Base-by-base conservation (phyloP, 805 yeast species). In the Candida dajiaensis region DNA sequence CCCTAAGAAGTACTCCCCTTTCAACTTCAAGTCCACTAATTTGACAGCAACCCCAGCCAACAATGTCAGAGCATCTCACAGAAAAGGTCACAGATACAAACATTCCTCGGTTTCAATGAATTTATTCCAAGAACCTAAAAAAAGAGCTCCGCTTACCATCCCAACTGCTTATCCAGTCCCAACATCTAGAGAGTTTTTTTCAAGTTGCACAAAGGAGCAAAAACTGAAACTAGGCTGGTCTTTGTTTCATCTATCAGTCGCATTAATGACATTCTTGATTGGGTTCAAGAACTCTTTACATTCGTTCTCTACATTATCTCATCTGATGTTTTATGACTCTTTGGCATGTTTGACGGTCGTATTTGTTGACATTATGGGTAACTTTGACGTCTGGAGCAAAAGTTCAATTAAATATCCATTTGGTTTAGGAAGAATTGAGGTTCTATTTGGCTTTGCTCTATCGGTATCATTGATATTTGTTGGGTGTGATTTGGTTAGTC, bases 91-190 rank as follows among this genome's bases (percentile, higher is more conserved):
- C 65, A 77, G 92, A 55, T 92, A 92, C 63, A 92, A 92, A 63
- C 98, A 92, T 65, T 89, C 97, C 3, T 89, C 97, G 9, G 96
- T 92, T 6, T 89, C 96, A 6, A 85, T 92, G 94, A 90, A 92
- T 64, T 76, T 92, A 62, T 92, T 94, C 63, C 96, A 88, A 64
- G 97, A 92, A 59, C 96, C 97, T 1, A 85, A 89, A 15, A 78
- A 73, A 37, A 72, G 82, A 33, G 81, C 85, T 5, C 85, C 89
- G 1, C 76, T 83, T 53, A 87, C 89, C 16, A 80, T 89, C 9
- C 97, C 97, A 2, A 83, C 78, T 21, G 66, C 77, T 1, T 59
- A 68, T 38, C 76, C 77, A 8, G 67, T 72, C 1, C 77, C 76
- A 1, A 67, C 72, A 38, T 57, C 76, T 15, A 61, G 61, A 15